Evolutionary conservation across 2,329 filamentous ascomycete species (phyloP).

Genomic region (Fusarium irregulare): DNA sequence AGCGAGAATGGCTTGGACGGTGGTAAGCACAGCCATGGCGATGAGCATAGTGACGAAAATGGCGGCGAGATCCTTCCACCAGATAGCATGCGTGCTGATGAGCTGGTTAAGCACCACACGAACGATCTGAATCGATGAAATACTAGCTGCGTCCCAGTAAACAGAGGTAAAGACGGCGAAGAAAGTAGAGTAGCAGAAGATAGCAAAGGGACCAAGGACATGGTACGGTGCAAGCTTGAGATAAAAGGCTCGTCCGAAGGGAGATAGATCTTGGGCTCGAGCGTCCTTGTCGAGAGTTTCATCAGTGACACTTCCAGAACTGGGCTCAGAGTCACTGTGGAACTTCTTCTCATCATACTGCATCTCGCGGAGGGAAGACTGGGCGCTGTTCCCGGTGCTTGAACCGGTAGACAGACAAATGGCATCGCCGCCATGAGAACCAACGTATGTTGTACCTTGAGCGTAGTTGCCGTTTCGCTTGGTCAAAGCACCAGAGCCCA

Average conservation of each 20-base stretch:
- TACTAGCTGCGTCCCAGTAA: constrained; percentile 8
- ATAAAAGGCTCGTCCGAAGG: constrained; percentile 12
- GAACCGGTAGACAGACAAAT: background rate
- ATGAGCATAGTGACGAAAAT: constrained; percentile 9
- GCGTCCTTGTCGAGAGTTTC: background rate
- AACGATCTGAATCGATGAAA: constrained; percentile 7
- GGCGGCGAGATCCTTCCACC: constrained; percentile 5
- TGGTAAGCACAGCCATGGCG: background rate
- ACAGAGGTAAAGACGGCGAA: background rate
- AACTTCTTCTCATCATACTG: background rate
- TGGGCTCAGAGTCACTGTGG: background rate
- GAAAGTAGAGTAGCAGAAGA: constrained; percentile 9
- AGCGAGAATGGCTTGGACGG: background rate
- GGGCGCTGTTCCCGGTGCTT: background rate
- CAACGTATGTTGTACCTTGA: background rate
- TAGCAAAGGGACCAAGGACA: background rate
- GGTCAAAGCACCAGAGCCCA: constrained; percentile 10
- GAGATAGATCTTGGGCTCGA: background rate
- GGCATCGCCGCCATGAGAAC: constrained; percentile 3
- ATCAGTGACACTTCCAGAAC: background rate
- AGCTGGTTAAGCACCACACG: background rate
- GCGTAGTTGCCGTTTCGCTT: background rate
- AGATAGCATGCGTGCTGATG: background rate
- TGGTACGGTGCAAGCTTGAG: constrained; percentile 6
- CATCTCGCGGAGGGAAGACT: background rate